Base-by-base conservation (phyloP, 805 yeast species). In the Cyberlindnera amylophila region DNA sequence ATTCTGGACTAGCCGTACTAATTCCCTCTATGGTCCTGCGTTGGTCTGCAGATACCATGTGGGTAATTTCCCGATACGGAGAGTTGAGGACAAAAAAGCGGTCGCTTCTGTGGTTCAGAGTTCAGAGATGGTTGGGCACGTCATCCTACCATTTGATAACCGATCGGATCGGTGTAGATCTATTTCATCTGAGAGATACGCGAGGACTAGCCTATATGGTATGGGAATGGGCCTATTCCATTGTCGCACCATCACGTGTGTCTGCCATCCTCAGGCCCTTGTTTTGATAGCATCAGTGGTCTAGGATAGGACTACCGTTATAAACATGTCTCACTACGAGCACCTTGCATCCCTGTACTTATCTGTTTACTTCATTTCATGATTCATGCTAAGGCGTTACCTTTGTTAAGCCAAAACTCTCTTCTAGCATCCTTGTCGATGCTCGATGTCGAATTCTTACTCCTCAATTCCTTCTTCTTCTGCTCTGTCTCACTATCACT, bases 341-440 rank as follows among this genome's bases (percentile, higher is more conserved):
- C 6, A 13, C 32, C 15, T n/a, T n/a, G 17, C 18, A 30, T 9
- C 15, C 17, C 15, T 30, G 32, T 14, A n/a, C 32, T 13, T 30
- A 16, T 16, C n/a, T 12, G 16, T 16, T 13, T 30, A 9, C 19
- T 2, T 16, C 7, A n/a, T 4, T 33, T 35, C 39, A 21, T 32
- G 23, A 28, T 13, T 39, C 35, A 51, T 36, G 54, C 48, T 19
- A 55, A 19, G 13, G 52, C 45, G 32, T 47, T 53, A 6, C 64
- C 66, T 43, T 69, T 69, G 43, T 60, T 61, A n/a, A 61, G 38
- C 74, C 73, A 69, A 45, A 58, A 67, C 13, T 67, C 69, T 34
- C 57, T 46, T 31, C 41, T 55, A 2, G 53, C 41, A 14, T 52
- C 54, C 38, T 49, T 53, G 21, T 51, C 53, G 9, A 55, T 17